A percentile compares a stretch with the other conserved stretches of the same genome.
phyloP scores from a whole-genome alignment of 2,329 filamentous ascomycete genomes.

The Claviceps africana region DNA sequence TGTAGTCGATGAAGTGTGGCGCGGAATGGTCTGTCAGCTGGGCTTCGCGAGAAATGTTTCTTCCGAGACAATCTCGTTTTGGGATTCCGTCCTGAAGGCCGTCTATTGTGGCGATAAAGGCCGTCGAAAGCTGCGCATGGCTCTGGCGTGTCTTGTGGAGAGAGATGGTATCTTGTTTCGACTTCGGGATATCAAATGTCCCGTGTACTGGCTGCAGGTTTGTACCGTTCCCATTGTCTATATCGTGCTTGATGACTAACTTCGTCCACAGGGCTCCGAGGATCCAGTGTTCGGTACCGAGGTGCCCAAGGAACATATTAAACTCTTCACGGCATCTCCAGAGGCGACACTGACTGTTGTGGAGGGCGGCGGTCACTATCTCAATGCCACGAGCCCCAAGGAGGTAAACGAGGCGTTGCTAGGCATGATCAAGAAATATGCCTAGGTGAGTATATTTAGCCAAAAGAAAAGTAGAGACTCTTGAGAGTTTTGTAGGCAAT shows the following conservation, averaged over 20 bases:
- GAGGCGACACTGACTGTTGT: constrained; percentile 30
- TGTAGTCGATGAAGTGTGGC: constrained; percentile 31
- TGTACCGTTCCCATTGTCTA: neutral
- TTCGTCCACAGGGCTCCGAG: constrained; percentile 24
- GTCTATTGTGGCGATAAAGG: constrained; percentile 37
- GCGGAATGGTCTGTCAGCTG: constrained; percentile 28
- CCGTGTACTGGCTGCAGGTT: constrained; percentile 39
- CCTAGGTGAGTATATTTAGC: constrained; percentile 1
- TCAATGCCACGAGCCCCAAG: constrained; percentile 33
- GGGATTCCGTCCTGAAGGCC: constrained; percentile 29
- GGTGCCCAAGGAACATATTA: constrained; percentile 33
- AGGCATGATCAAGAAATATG: constrained; percentile 24
- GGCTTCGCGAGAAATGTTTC: constrained; percentile 30
- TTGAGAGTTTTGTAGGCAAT: neutral
- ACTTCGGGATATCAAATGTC: constrained; percentile 32
- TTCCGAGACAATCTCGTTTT: constrained; percentile 26
- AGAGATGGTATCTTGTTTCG: constrained; percentile 34
- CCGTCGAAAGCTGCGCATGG: constrained; percentile 32
- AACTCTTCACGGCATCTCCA: constrained; percentile 32
- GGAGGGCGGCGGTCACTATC: constrained; percentile 32
- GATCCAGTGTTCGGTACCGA: constrained; percentile 29
- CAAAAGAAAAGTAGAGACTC: neutral
- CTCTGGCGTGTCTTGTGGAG: constrained; percentile 28
- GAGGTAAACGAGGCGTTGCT: constrained; percentile 32
- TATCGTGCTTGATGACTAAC: neutral